Evolutionary conservation across 805 yeast genomes (phyloP), one percentile per base, ranked within the genome.

Genomic region (Torulaspora gathmanii): DNA sequence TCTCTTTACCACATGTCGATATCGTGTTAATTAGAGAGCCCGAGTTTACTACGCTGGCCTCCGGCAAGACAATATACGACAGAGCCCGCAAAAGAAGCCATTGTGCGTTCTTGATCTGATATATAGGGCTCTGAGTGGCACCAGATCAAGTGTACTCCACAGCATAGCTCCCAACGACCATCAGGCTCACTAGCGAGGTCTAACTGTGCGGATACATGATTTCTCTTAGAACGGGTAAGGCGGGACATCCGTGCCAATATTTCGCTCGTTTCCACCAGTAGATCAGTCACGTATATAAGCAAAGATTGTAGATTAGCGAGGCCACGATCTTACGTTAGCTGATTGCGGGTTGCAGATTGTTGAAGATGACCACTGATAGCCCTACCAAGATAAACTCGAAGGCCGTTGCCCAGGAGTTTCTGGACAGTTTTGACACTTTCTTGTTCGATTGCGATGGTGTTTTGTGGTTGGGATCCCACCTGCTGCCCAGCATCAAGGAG

Each of bases 391-490:
- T 85, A 35, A 65, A 68, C 13, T 58, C 68, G 16, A 71, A 69
- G 44, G 70, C 70, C 16, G 75, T 75, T 27, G 84, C 77, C 4
- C 67, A 75, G 42, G 58, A 68, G 6, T 68, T 93, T 37, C 67
- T 93, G 8, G 77, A 74, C 52, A 61, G 72, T 42, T 85, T 83
- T 63, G 96, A 89, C 61, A 88, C 86, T 47, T 91, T 90, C 57
- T 70, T 93, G 54, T 93, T 93, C 63, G 99, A 93, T 60, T 93
- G 99, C 70, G 99, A 93, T 63, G 99, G 99, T 26, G 99, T 93
- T 4, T 72, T 93, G 47, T 93, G 99, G 99, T 69, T 85, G 39
- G 98, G 98, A 2, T 80, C 78, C 50, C 86, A 82, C 53, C 67
- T 87, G 19, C 72, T 93, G 38, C 97, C 97, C 5, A 70, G 77